phyloP scores from a whole-genome alignment of 2,329 filamentous ascomycete species.

The Purpureocillium takamizusanense region DNA sequence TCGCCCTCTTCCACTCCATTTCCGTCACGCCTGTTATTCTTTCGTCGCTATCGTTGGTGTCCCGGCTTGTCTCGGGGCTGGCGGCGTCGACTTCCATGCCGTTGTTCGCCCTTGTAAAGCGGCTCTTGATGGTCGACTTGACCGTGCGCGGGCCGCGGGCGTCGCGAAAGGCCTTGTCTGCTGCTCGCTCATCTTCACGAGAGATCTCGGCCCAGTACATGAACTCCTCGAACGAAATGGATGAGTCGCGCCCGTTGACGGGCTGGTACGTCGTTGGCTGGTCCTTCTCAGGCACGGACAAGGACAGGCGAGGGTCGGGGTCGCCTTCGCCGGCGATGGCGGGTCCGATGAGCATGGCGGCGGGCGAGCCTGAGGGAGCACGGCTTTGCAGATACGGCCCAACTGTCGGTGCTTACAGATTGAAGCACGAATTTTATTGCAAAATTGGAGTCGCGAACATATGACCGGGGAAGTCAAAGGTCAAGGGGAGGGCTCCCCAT shows the following conservation, averaged over 20 bases:
- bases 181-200: constrained; percentile 10
- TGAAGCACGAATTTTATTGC: too few species aligned
- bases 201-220: constrained; percentile 12
- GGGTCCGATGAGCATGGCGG: too few species aligned
- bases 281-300: too few species aligned
- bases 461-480: too few species aligned
- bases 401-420: too few species aligned
- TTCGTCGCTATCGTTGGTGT: not conserved
- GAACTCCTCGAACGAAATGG: constrained; percentile 10
- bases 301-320: too few species aligned
- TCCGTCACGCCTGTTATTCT: constrained; percentile 2
- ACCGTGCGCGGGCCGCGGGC: constrained; percentile 7
- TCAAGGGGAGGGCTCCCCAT: too few species aligned
- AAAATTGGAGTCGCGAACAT: too few species aligned
- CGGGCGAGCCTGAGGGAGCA: too few species aligned
- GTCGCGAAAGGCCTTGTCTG: constrained; percentile 8
- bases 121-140: constrained; percentile 7
- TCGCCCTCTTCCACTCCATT: constrained; percentile 34
- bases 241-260: not conserved
- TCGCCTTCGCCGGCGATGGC: too few species aligned
- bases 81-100: not conserved
- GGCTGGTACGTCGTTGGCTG: not conserved
- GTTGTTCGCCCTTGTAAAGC: constrained; percentile 7
- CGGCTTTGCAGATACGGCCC: too few species aligned
- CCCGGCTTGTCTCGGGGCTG: constrained; percentile 3